Percentiles rank a stretch among this genome's conserved stretches.
Conservation (phyloP, 2,329 filamentous ascomycete species). For the Amesomyces nigricolor region DNA sequence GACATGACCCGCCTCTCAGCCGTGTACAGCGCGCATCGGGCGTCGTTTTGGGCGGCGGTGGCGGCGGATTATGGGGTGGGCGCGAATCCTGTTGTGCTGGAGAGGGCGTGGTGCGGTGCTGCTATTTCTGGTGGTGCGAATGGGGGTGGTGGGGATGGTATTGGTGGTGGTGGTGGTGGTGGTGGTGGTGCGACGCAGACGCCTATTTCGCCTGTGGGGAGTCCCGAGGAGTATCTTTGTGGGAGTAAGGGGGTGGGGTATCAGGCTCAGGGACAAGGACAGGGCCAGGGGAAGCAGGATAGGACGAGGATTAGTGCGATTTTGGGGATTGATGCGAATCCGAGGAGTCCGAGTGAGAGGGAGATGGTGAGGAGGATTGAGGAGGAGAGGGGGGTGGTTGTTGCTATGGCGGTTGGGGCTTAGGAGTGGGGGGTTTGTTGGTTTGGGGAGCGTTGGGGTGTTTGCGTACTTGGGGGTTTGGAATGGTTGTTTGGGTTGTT, state of each 20-base stretch:
- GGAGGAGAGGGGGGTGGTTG: conserved; percentile 38
- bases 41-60: conserved; percentile 67
- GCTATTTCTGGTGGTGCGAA: conserved; percentile 29
- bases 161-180: conserved; percentile 3
- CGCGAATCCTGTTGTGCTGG: conserved; percentile 56
- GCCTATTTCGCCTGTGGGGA: conserved; percentile 50
- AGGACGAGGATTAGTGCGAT: conserved; percentile 60
- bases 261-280: background rate
- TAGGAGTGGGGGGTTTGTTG: conserved; percentile 24
- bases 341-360: conserved; percentile 51
- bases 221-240: conserved; percentile 45
- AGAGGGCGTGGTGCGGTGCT: conserved; percentile 55
- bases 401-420: conserved; percentile 7
- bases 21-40: conserved; percentile 65
- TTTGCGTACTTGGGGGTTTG: background rate
- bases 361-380: conserved; percentile 53
- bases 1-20: conserved; percentile 62
- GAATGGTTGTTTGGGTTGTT: background rate
- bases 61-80: conserved; percentile 65
- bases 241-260: conserved; percentile 2
- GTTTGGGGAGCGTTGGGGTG: background rate
- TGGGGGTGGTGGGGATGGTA: background rate
- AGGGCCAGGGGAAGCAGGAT: conserved; percentile 37
- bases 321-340: conserved; percentile 54
- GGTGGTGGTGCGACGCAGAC: conserved; percentile 28